Evolutionary conservation across 1,284 basidiomycete species (phyloP), one percentile per base, ranked within the genome.

Genomic region (Quambalaria eucalypti): DNA sequence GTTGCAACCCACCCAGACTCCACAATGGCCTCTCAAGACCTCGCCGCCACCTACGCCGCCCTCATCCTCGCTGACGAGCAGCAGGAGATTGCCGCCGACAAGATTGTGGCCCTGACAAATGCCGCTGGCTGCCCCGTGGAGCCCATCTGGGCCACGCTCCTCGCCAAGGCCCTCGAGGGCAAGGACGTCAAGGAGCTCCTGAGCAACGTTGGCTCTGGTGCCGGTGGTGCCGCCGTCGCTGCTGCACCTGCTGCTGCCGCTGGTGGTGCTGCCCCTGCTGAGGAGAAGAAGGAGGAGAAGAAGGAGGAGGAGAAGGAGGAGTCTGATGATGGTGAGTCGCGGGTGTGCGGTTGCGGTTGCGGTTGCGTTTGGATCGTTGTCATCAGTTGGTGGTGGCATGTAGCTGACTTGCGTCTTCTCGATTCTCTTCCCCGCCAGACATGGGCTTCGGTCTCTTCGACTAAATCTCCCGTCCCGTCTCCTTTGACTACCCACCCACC

Each of bases 131-230:
- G 89, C 61, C 90, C 96, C 51, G 77, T 96, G 61, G 95, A 98
- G 81, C 84, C 90, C 63, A 98, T 98, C 82, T 98, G 93, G 93
- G 91, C 92, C 61, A 80, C 85, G 48, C 87, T 98, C 71, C 86
- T 98, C 75, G 87, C 93, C 69, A 98, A 97, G 80, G 92, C 93
- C 36, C 85, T 98, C 54, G 92, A 95, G 81, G 92, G 92, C 73
- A 96, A 95, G 84, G 85, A 97, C 79, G 83, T 97, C 76, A 96
- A 91, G 81, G 90, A 93, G 53, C 82, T 98, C 65, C 83, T 96
- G 60, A 88, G 87, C 66, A 92, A 90, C 80, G 86, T 93, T 65
- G 87, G 89, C 71, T 81, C 86, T 51, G 87, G 87, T 67, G 87
- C 87, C 73, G 90, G 66, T 50, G 82, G 67, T 38, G 62, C 64